A percentile compares a stretch with the other conserved stretches of the same genome.
phyloP scores from a whole-genome alignment of 1,139 yeast genomes.

The Taphrina flavorubra region DNA sequence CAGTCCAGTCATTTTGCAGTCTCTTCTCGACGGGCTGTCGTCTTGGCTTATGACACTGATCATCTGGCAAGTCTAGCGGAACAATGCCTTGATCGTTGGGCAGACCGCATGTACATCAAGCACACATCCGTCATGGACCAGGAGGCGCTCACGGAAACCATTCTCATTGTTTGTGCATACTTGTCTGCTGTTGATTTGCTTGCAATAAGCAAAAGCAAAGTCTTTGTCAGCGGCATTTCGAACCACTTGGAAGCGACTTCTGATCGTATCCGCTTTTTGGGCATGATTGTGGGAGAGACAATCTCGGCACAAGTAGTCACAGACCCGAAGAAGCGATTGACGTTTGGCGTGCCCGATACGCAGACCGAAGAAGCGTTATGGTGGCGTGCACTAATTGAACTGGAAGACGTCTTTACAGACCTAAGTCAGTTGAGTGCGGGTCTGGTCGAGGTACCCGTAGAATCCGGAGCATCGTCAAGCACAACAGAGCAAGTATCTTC shows the following conservation, averaged over 20 bases:
- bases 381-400: constrained; percentile 21
- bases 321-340: constrained; percentile 17
- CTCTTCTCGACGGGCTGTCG: constrained; percentile 20
- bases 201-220: constrained; percentile 2
- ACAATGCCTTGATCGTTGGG: constrained; percentile 18
- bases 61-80: neutral
- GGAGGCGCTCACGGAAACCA: constrained; percentile 17
- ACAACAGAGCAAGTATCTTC: neutral
- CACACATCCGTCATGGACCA: constrained; percentile 16
- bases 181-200: neutral
- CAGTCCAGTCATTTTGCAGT: constrained; percentile 6
- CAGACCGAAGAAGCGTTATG: constrained; percentile 23
- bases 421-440: constrained; percentile 12
- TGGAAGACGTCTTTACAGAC: neutral
- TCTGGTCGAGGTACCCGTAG: constrained; percentile 18
- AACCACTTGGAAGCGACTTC: constrained; percentile 28
- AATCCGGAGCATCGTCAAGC: neutral
- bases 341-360: constrained; percentile 31
- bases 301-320: constrained; percentile 21
- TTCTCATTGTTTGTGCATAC: constrained; percentile 18
- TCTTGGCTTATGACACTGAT: neutral
- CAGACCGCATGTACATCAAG: constrained; percentile 14
- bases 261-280: constrained; percentile 23
- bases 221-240: constrained; percentile 14
- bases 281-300: constrained; percentile 38